These are phyloP conservation scores for Scheffersomyces segobiensis DNA, from an alignment of 1,139 yeast species.

Conservation along the genomic window DNA sequence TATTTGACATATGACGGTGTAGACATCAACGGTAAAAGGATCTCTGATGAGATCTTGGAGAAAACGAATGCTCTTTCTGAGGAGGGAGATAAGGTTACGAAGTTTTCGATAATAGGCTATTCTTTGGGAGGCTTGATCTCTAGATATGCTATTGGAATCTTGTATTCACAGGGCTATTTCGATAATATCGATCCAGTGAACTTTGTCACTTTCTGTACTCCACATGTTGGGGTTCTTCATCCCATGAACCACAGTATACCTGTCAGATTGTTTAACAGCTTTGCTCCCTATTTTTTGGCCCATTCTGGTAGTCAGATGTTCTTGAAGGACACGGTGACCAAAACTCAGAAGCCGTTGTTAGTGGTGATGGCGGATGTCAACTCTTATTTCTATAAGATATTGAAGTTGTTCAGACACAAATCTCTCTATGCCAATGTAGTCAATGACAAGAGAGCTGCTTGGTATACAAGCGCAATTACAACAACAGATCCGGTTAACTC, in stretches of 20 bases:
- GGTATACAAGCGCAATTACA: slow-evolving; percentile 79
- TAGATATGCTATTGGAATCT: slow-evolving; percentile 73
- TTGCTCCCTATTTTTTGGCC: slow-evolving; percentile 65
- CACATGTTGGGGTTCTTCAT: slow-evolving; percentile 77
- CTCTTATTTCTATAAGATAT: slow-evolving; percentile 60
- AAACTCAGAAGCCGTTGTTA: slow-evolving; percentile 47
- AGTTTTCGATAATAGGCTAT: slow-evolving; percentile 74
- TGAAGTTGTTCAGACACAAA: slow-evolving; percentile 50
- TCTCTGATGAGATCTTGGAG: slow-evolving; percentile 62
- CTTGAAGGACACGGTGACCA: slow-evolving; percentile 45
- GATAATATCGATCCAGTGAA: slow-evolving; percentile 50
- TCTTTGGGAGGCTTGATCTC: slow-evolving; percentile 82
- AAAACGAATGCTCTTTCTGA: slow-evolving; percentile 39
- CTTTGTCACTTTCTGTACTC: slow-evolving; percentile 75
- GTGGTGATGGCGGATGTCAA: slow-evolving; percentile 63
- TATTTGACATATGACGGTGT: slow-evolving; percentile 83
- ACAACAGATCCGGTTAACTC: slow-evolving; percentile 60
- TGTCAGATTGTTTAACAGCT: slow-evolving; percentile 52
- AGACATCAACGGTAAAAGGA: slow-evolving; percentile 78
- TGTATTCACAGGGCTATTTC: slow-evolving; percentile 57
- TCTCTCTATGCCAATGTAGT: slow-evolving; percentile 72
- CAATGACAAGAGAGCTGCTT: slow-evolving; percentile 77
- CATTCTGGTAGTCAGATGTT: slow-evolving; percentile 74
- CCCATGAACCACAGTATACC: slow-evolving; percentile 50
- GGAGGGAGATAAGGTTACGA: slow-evolving; percentile 35